Conservation (phyloP, 495 filamentous ascomycete genomes). For the Lepidopterella palustris region DNA sequence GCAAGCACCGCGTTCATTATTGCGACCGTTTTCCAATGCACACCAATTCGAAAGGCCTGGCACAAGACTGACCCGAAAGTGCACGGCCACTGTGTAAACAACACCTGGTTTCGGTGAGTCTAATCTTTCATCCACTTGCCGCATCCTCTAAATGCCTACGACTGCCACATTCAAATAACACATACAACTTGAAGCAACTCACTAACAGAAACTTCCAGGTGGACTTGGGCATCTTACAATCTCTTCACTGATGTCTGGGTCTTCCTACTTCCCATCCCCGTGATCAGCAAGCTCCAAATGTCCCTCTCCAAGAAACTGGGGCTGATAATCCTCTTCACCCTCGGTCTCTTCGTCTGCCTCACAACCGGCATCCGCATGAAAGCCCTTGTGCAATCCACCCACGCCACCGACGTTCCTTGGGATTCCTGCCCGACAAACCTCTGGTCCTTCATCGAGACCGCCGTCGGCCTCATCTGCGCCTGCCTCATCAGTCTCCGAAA, state of each 20-base stretch:
- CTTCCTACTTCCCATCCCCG: constrained; percentile 11
- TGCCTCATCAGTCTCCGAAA: constrained; percentile 8
- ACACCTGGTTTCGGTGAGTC: constrained; percentile 11
- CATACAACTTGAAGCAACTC: background rate
- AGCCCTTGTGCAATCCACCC: constrained; percentile 3
- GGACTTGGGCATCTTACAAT: constrained; percentile 17
- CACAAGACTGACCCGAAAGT: constrained; percentile 1
- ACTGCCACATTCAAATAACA: no score
- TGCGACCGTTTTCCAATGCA: constrained; percentile 11
- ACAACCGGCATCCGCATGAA: constrained; percentile 16
- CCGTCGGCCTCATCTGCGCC: constrained; percentile 16
- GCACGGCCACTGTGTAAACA: constrained; percentile 13
- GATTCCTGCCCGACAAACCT: constrained; percentile 9
- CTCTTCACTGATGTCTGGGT: constrained; percentile 14
- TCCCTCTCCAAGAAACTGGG: constrained; percentile 3
- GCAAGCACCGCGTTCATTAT: constrained; percentile 5
- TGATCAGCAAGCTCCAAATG: constrained; percentile 10
- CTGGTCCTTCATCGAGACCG: constrained; percentile 17
- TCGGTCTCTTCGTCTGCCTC: constrained; percentile 15
- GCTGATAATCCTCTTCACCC: constrained; percentile 4
- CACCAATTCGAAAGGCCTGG: constrained; percentile 7
- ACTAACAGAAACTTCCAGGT: background rate
- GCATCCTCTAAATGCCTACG: no score
- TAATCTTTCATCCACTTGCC: no score
- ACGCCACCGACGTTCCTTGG: constrained; percentile 7